Base-by-base conservation (phyloP, 345 rosid genomes). In the Tarenaya hassleriana region DNA sequence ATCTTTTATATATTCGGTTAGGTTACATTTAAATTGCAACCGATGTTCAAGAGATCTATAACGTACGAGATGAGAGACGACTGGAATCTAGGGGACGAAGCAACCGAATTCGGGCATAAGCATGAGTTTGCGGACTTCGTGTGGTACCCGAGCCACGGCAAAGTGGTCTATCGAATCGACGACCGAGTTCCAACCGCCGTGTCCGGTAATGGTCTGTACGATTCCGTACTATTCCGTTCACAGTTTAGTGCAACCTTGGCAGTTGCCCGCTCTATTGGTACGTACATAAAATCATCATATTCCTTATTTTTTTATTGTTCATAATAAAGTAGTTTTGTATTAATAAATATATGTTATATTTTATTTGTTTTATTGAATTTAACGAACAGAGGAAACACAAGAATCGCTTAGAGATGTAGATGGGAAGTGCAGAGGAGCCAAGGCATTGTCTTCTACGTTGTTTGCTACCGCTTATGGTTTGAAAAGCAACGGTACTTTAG, bases 81-180 rank as follows among this genome's bases (percentile, higher is more conserved):
- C 27, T 7, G 16, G 1, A 63, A 70, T 15, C 57, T 81, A 34
- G 79, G 59, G 37, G 86, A 77, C 13, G 13, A 60, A 41, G 71
- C 67, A 0, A 51, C 34, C 3, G 61, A 10, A 48, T 77, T 78
- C 15, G 88, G 84, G 0, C 27, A 29, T 3, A 47, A 55, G 49
- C 81, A 77, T 18, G 86, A 84, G 50, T 84, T 81, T 38, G 77
- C 80, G 2, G 88, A 81, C 59, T 61, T 78, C 4, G 11, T 43
- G 1, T 81, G 86, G 94, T 77, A 79, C 31, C 94, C 94, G 0
- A 75, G 69, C 40, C 83, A 71, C 41, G 63, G 47, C 43, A 63
- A 68, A 51, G 84, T 69, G 0, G 61, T 75, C 13, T 84, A 78
- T 24, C 61, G 86, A 41, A 27, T 77, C 4, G 94, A 84, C 27